Evolutionary conservation across 2,329 filamentous ascomycete species (phyloP).

Genomic region (Cladosporium colombiae): DNA sequence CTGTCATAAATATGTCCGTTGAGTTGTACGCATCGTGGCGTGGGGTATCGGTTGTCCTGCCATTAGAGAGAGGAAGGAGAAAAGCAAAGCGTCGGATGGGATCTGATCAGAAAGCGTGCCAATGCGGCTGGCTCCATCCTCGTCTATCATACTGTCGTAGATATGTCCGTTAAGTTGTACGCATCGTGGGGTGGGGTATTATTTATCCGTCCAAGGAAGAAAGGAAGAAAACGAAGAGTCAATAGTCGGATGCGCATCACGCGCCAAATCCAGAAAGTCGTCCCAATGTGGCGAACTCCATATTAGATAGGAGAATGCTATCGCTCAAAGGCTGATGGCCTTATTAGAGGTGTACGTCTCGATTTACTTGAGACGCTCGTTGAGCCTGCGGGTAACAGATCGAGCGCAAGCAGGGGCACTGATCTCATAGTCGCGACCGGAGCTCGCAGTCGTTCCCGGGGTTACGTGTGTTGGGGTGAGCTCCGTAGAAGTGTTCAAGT

Average conservation of each 20-base stretch:
- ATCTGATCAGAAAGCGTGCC: not conserved
- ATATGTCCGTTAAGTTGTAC: not conserved
- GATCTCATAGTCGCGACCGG: not conserved
- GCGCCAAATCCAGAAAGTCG: not conserved
- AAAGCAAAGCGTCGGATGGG: not conserved
- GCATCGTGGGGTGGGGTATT: not conserved
- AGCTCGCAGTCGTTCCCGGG: conserved; percentile 5
- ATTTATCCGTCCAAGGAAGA: not conserved
- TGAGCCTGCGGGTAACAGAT: not conserved
- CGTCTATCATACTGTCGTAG: not conserved
- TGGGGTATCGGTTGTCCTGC: not conserved
- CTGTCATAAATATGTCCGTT: not conserved
- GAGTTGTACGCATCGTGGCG: not conserved
- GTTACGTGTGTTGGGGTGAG: not conserved
- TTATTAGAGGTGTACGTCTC: not conserved
- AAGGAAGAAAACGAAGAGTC: not conserved
- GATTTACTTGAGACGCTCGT: not conserved
- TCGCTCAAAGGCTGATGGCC: not conserved
- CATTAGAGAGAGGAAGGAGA: not conserved
- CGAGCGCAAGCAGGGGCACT: not conserved
- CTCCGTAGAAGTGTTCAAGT: not conserved
- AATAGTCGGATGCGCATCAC: not conserved
- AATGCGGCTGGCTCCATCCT: not conserved
- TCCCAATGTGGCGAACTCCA: not conserved
- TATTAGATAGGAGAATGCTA: not conserved